These are phyloP conservation scores for Marchantia paleacea DNA, from an alignment of 225 moss, liverwort and hornwort genomes.

Conservation along the genomic window DNA sequence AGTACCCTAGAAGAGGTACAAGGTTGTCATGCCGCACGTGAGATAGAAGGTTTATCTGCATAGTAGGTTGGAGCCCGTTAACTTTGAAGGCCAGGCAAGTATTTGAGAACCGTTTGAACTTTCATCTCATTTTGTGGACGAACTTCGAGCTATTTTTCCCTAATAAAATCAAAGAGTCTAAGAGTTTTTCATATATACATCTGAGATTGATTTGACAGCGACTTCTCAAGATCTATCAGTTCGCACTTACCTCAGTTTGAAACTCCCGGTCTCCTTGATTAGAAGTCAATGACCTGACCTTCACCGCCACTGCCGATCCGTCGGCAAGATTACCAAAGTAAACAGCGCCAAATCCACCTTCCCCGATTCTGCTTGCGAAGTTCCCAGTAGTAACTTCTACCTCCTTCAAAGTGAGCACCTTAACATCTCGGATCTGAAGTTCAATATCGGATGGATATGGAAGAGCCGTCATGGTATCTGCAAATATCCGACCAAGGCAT, in stretches of 20 bases:
- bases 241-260: slow-evolving; percentile 46
- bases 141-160: background rate
- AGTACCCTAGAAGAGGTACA: background rate
- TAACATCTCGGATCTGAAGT: background rate
- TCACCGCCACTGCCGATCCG: slow-evolving; percentile 57
- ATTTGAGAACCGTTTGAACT: background rate
- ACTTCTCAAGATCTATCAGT: background rate
- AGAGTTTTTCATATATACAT: background rate
- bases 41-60: background rate
- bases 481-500: background rate
- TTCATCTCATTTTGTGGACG: background rate
- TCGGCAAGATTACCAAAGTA: slow-evolving; percentile 45
- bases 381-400: slow-evolving; percentile 30
- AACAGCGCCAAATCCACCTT: slow-evolving; percentile 51
- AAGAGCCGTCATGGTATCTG: background rate
- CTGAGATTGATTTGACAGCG: background rate
- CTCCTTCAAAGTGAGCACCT: slow-evolving; percentile 22
- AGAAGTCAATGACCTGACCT: slow-evolving; percentile 49
- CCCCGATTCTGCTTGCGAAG: slow-evolving; percentile 37
- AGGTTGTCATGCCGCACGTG: slow-evolving; percentile 2
- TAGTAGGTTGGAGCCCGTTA: background rate
- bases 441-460: background rate
- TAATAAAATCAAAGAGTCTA: too few relatives aligned
- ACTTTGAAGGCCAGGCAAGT: background rate
- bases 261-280: slow-evolving; percentile 47